A percentile compares a stretch with the other conserved stretches of the same genome.
These are phyloP conservation scores for Podaxis carcinomalis DNA, from an alignment of 768 basidiomycete species.

Conservation along the genomic window DNA sequence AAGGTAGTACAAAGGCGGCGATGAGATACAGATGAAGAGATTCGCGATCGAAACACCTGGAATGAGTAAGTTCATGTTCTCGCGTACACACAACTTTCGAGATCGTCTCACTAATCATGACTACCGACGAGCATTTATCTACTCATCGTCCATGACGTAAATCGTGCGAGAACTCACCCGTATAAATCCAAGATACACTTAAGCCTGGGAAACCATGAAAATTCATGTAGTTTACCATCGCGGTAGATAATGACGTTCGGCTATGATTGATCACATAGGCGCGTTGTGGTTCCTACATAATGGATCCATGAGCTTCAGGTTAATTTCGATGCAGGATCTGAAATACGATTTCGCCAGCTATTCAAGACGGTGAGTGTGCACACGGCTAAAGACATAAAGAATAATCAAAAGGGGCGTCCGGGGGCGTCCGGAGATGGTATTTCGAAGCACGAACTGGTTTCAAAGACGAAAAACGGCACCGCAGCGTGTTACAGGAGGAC, in stretches of 20 bases:
- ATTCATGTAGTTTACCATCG: not conserved
- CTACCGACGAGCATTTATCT: not conserved
- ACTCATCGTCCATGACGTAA: not conserved
- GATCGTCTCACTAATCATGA: not conserved
- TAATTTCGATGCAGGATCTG: not conserved
- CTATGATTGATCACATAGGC: not conserved
- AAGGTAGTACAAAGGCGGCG: not conserved
- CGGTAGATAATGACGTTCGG: not conserved
- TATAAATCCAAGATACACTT: not conserved
- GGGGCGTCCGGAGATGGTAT: not conserved
- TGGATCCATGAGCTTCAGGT: not conserved
- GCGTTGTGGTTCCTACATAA: not conserved
- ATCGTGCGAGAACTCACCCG: not conserved
- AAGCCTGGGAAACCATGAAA: not conserved
- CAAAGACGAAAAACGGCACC: conserved; percentile 4
- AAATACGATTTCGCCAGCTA: not conserved
- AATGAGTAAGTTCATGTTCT: not conserved
- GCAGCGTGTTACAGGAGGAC: not conserved
- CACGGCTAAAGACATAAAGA: not conserved
- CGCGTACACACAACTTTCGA: not conserved
- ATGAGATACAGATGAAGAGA: not conserved
- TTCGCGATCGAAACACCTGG: not conserved
- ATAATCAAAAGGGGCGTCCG: not conserved
- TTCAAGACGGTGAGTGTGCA: not conserved
- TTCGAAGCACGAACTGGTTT: not conserved